phyloP scores from a whole-genome alignment of 345 rosid species.

The Ceriops decandra region DNA sequence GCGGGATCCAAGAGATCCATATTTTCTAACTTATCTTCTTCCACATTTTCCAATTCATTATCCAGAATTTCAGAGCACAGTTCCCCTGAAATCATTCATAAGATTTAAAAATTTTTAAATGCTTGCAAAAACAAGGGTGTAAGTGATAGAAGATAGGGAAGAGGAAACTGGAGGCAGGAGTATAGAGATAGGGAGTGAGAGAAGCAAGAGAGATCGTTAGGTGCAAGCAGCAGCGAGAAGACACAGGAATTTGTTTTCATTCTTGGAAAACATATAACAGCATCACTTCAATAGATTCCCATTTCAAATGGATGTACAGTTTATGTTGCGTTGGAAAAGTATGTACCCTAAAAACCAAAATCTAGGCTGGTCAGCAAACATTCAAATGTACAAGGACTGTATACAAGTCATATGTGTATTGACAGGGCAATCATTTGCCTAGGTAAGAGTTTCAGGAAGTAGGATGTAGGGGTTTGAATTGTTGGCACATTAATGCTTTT shows the following conservation, averaged over 20 bases:
- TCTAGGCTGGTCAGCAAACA: constrained; percentile 10
- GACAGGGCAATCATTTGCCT: constrained; percentile 16
- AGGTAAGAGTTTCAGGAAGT: constrained; percentile 13
- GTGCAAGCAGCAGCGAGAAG: constrained; percentile 6
- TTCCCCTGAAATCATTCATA: constrained; percentile 47
- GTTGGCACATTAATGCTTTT: constrained; percentile 36
- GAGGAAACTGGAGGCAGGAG: neutral
- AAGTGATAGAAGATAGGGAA: neutral
- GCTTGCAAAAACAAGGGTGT: constrained; percentile 3
- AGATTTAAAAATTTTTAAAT: constrained; percentile 16
- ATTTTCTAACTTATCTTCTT: constrained; percentile 24
- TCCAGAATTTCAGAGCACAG: constrained; percentile 29
- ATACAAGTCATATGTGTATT: constrained; percentile 12
- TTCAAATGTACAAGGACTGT: constrained; percentile 22
- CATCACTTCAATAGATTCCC: neutral
- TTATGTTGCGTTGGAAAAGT: constrained; percentile 4
- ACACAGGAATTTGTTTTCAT: constrained; percentile 10
- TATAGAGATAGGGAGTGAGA: neutral
- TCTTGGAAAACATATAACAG: neutral
- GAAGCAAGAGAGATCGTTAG: neutral
- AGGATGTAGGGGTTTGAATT: constrained; percentile 24
- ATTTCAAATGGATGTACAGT: constrained; percentile 11
- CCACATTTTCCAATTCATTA: constrained; percentile 22
- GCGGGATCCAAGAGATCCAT: constrained; percentile 18
- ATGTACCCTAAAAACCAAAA: neutral